These are phyloP conservation scores for Septoria petroselini DNA, from an alignment of 2,329 filamentous ascomycete species.

Conservation along the genomic window DNA sequence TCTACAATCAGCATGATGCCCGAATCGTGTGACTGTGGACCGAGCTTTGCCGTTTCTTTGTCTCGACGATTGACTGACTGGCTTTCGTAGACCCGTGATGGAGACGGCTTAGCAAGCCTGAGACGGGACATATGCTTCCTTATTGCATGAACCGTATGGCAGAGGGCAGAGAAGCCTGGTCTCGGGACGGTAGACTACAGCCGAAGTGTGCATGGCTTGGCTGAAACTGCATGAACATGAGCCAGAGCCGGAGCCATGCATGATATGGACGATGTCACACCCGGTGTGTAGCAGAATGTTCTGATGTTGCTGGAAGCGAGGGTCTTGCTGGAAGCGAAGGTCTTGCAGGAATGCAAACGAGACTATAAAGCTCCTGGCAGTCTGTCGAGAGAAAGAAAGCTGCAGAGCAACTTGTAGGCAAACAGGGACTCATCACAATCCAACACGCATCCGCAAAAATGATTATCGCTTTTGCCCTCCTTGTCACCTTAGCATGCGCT, in stretches of 20 bases:
- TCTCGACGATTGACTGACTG: no score
- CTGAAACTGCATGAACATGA: conserved; percentile 5
- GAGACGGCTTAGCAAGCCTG: no score
- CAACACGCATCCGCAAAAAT: not conserved
- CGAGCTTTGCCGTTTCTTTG: no score
- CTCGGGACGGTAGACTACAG: no score
- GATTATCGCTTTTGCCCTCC: not conserved
- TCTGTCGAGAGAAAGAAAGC: no score
- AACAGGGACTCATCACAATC: no score
- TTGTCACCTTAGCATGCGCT: not conserved
- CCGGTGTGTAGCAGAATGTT: not conserved
- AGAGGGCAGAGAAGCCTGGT: no score
- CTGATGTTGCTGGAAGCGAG: not conserved
- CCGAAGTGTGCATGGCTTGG: conserved; percentile 8
- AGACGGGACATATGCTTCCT: no score
- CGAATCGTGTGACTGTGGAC: no score
- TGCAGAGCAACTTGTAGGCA: no score
- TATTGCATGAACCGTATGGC: no score
- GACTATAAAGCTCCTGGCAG: not conserved
- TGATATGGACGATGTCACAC: not conserved
- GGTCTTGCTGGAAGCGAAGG: not conserved
- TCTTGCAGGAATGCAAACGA: not conserved
- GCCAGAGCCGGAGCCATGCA: not conserved
- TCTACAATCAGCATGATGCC: no score
- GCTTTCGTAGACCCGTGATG: not conserved